Base-by-base conservation (phyloP, 257 asterid species). In the Echites panduratus region DNA sequence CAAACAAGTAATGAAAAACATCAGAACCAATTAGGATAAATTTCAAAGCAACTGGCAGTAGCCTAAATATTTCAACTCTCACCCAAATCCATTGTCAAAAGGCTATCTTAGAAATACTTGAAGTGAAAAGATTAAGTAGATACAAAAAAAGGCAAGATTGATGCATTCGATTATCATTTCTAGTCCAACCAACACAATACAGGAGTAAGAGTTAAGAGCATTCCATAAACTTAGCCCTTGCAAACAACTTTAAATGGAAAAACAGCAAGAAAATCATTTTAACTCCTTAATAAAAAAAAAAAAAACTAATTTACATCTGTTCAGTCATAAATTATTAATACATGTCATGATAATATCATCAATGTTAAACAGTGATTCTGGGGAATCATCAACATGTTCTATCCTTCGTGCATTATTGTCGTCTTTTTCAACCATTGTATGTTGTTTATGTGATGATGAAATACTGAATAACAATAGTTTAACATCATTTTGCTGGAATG, bases 1-100 rank as follows among this genome's bases (percentile, higher is more conserved):
- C 78, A 84, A 77, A 71, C 17, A 73, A 53, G 7, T 66, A 38
- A 12, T 2, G 17, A 4, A 50, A n/a, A 52, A 61, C 47, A 70
- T 27, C 45, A 71, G 56, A 47, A 50, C 68, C 68, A 13, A 75
- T 32, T 5, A 38, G 24, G 49, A 7, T 54, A 77, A 17, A 7
- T 35, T 50, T 57, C 52, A 24, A 19, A 41, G 65, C 44, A 61
- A 19, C 66, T 58, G 45, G 13, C 70, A 62, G 67, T 32, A 62
- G 61, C 19, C 47, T 8, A 49, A 49, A 24, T 11, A 11, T 12
- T 38, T 43, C 43, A n/a, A 29, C 38, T 11, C 13, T 45, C 7
- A 45, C 12, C 41, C 4, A 22, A 73, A 32, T 73, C 41, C 35
- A 32, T 29, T 35, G 43, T 63, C 16, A 32, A 11, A 59, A 54